Percentiles rank a stretch among this genome's conserved stretches.
These are phyloP conservation scores for Naganishia onofrii DNA, from an alignment of 768 basidiomycete genomes.

Conservation along the genomic window DNA sequence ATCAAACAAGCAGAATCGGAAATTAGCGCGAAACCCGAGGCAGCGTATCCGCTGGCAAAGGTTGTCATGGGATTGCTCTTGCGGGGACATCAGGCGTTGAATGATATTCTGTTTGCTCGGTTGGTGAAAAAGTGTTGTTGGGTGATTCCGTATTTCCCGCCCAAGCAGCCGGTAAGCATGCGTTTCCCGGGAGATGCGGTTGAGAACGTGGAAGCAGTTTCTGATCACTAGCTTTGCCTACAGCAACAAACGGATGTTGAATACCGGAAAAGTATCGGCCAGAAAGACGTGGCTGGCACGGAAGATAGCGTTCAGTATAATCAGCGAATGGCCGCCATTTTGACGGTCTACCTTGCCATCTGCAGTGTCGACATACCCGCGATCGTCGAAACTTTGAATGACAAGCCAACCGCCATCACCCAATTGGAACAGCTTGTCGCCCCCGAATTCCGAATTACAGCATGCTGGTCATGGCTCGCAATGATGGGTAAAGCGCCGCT, in stretches of 20 bases:
- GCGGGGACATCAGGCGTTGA: slow-evolving; percentile 63
- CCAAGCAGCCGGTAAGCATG: slow-evolving; percentile 56
- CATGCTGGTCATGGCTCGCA: slow-evolving; percentile 47
- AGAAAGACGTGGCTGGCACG: slow-evolving; percentile 44
- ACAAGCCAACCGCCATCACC: slow-evolving; percentile 35
- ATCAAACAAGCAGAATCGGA: slow-evolving; percentile 91
- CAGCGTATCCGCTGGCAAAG: slow-evolving; percentile 76
- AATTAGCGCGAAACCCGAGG: slow-evolving; percentile 80
- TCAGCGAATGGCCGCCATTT: slow-evolving; percentile 68
- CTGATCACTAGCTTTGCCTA: background rate
- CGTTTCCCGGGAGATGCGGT: too few species aligned
- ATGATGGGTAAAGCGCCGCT: slow-evolving; percentile 36
- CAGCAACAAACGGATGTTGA: slow-evolving; percentile 52
- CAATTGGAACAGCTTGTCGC: slow-evolving; percentile 40
- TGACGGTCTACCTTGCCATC: slow-evolving; percentile 83
- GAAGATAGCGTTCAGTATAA: slow-evolving; percentile 66
- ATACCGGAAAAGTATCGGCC: slow-evolving; percentile 54
- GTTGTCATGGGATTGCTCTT: slow-evolving; percentile 65
- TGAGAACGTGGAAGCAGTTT: background rate
- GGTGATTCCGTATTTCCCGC: slow-evolving; percentile 69
- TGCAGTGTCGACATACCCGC: slow-evolving; percentile 52
- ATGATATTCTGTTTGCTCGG: slow-evolving; percentile 75
- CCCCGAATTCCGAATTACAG: slow-evolving; percentile 37
- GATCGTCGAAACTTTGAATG: slow-evolving; percentile 33
- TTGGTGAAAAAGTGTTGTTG: slow-evolving; percentile 86